Evolutionary conservation across 129 eudicot genomes (phyloP), one percentile per base, ranked within the genome.

Genomic region (Chrysanthemum seticuspe): DNA sequence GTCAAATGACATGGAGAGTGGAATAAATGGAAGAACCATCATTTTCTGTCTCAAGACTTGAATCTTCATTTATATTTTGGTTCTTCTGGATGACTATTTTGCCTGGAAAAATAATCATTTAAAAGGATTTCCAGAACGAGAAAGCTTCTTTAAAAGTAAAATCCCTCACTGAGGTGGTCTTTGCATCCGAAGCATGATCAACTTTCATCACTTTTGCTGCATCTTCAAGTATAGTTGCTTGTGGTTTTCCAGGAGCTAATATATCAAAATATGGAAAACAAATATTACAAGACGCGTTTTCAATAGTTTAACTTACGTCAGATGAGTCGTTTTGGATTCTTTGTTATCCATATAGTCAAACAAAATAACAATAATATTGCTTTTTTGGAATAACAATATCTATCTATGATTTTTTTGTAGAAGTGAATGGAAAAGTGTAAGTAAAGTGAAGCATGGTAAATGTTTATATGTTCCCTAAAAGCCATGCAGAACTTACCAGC

Each of bases 201-300:
- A 6, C 52, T 44, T 75, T 29, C 9, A 6, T 55, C 50, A 57
- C 49, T 51, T 80, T 77, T 55, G 77, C 79, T 16, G 67, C 75
- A 40, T 80, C 85, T 60, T 84, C 80, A 2, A 84, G 70, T 72
- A 83, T 74, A 31, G 83, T 82, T 73, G 84, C 92, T 79, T 84
- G 97, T 36, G 83, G 82, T 70, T 84, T 91, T 65, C 85, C 92
- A 4, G 83, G 87, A 67, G 96, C 97, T 91, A 52, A 19, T 57
- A 76, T 63, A 18, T 40, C 58, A 65, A 62, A 53, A 75, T 5
- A 27, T 51, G 58, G 52, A 69, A 18, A 74, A 63, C 50, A 67
- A 66, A 67, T 47, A 49, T 13, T 63, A 1, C 31, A 19, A 60
- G 27, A 53, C 45, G 16, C 15, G 29, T 12, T 61, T 60, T 10